phyloP scores from a whole-genome alignment of 1,284 basidiomycete species.

The Puccinia polysora region DNA sequence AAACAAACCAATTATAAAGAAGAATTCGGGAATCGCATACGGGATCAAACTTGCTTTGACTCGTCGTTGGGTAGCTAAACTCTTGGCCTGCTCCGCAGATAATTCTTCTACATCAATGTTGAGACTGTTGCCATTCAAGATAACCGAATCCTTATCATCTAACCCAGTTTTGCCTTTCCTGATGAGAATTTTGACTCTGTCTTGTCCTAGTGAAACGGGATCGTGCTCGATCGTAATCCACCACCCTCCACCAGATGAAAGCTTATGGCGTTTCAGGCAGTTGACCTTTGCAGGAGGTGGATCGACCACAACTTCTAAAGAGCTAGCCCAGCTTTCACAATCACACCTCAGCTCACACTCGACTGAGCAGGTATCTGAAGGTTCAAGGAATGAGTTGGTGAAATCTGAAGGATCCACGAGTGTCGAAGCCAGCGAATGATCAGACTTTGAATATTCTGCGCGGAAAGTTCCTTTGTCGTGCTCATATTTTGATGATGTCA shows the following conservation, averaged over 20 bases:
- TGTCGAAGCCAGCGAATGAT: conserved; percentile 40
- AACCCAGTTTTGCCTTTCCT: conserved; percentile 59
- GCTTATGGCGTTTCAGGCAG: conserved; percentile 76
- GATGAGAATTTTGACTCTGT: conserved; percentile 68
- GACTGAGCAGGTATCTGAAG: conserved; percentile 58
- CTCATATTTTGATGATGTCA: conserved; percentile 72
- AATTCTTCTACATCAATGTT: conserved; percentile 87
- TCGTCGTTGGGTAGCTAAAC: conserved; percentile 75
- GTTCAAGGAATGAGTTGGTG: conserved; percentile 19
- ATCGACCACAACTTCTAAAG: conserved; percentile 84
- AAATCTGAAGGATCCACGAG: conserved; percentile 46
- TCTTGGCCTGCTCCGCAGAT: conserved; percentile 78
- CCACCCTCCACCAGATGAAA: conserved; percentile 88
- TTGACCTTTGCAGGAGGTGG: conserved; percentile 82
- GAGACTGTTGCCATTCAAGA: conserved; percentile 82
- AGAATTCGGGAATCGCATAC: conserved; percentile 57
- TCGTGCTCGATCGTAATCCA: conserved; percentile 94
- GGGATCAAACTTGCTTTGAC: conserved; percentile 80
- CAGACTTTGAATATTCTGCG: conserved; percentile 65
- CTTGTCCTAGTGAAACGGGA: conserved; percentile 67
- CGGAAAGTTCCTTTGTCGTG: conserved; percentile 76
- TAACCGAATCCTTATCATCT: conserved; percentile 68
- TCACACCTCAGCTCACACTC: conserved; percentile 95
- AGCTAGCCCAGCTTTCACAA: conserved; percentile 80
- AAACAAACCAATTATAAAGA: neutral